Conservation (phyloP, 345 rosid species). For the Triadica sebifera region DNA sequence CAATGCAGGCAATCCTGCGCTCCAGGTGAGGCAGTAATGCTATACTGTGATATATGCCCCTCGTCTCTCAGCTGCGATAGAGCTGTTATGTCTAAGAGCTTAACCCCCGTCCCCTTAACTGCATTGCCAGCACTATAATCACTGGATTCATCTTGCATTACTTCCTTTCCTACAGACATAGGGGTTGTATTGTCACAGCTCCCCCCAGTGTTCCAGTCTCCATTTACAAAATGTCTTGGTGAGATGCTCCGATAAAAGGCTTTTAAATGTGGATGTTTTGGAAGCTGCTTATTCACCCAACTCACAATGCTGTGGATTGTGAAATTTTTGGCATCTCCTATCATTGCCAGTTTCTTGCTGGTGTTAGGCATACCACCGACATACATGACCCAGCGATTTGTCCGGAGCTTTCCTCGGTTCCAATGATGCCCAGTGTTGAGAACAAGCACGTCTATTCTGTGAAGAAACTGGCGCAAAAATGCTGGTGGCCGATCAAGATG, state of each 20-base stretch:
- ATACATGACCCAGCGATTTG: conserved; percentile 74
- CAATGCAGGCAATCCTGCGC: conserved; percentile 60
- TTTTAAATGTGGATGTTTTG: conserved; percentile 46
- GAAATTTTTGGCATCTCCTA: conserved; percentile 67
- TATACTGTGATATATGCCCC: conserved; percentile 70
- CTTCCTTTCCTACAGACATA: conserved; percentile 69
- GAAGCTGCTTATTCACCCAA: conserved; percentile 70
- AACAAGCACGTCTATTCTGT: conserved; percentile 58
- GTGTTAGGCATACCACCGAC: conserved; percentile 54
- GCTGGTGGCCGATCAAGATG: conserved; percentile 85
- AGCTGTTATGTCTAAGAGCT: conserved; percentile 68
- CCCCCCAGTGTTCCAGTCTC: conserved; percentile 90
- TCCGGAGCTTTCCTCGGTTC: conserved; percentile 70
- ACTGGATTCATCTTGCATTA: conserved; percentile 60
- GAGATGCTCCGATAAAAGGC: conserved; percentile 77
- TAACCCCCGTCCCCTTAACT: conserved; percentile 60
- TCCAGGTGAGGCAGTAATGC: conserved; percentile 48
- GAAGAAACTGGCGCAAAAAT: conserved; percentile 54
- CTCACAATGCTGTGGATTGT: conserved; percentile 63
- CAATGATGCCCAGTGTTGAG: conserved; percentile 84
- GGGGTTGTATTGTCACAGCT: conserved; percentile 76
- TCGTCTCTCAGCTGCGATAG: conserved; percentile 71
- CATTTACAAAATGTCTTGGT: conserved; percentile 73
- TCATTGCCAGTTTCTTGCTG: conserved; percentile 49
- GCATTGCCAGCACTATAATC: conserved; percentile 58